phyloP scores from a whole-genome alignment of 352 stramenopile genomes.

The Globisporangium ultimum region DNA sequence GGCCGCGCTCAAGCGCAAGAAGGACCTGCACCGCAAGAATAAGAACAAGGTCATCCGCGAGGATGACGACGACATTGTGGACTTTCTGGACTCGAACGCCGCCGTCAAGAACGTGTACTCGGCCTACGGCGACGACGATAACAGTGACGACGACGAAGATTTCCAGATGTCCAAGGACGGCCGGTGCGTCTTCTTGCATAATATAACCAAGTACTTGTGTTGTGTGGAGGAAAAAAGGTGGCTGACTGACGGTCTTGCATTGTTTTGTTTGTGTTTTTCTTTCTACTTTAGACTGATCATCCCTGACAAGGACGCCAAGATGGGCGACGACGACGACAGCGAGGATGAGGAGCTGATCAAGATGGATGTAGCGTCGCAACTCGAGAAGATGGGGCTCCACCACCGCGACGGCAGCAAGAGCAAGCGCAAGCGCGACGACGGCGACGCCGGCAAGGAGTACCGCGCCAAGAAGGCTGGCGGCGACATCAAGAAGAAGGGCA shows the following conservation, averaged over 20 bases:
- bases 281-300: conserved; percentile 60
- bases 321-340: conserved; percentile 39
- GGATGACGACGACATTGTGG: conserved; percentile 87
- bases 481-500: conserved; percentile 96
- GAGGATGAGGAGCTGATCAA: conserved; percentile 84
- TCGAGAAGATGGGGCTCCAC: conserved; percentile 81
- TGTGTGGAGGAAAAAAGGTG: not conserved
- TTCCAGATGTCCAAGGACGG: conserved; percentile 91
- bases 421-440: conserved; percentile 68
- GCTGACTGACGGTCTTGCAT: conserved; percentile 13
- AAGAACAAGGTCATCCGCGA: conserved; percentile 79
- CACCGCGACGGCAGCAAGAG: conserved; percentile 26
- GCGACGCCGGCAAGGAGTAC: conserved; percentile 87
- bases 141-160: conserved; percentile 76
- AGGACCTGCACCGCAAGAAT: conserved; percentile 45
- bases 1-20: conserved; percentile 78
- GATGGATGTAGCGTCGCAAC: conserved; percentile 73
- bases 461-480: conserved; percentile 95
- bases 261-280: conserved; percentile 5
- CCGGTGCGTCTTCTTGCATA: conserved; percentile 67
- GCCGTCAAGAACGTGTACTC: conserved; percentile 87
- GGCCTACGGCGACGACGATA: conserved; percentile 44
- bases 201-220: not conserved
- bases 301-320: conserved; percentile 52
- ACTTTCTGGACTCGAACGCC: conserved; percentile 91